Conservation (phyloP, 176 grass and related monocot genomes). For the Ensete ventricosum region DNA sequence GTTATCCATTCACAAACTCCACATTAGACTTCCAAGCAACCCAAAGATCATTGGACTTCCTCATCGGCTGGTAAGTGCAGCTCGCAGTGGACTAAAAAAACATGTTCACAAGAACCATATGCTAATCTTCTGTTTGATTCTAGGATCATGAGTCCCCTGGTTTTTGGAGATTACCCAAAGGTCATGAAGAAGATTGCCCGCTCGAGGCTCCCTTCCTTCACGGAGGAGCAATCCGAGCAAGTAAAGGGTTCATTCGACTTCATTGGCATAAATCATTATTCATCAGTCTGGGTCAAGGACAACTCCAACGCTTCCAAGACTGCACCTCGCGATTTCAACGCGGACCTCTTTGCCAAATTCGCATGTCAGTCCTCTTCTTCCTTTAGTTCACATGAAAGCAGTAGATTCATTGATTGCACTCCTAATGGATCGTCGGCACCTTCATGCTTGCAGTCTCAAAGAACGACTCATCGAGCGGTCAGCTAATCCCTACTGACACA, state of each 20-base stretch:
- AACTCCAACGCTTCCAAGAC: background rate
- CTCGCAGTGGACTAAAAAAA: too few relatives aligned
- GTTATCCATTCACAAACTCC: constrained; percentile 41
- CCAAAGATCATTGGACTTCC: constrained; percentile 8
- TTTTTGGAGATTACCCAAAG: constrained; percentile 69
- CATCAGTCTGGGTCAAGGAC: background rate
- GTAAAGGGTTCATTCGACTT: constrained; percentile 56
- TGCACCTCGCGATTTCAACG: background rate
- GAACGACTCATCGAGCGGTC: background rate
- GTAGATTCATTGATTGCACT: too few relatives aligned
- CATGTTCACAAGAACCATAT: background rate
- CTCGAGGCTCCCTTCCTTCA: constrained; percentile 56
- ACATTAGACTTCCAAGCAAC: constrained; percentile 17
- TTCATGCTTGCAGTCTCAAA: background rate
- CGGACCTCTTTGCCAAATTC: background rate
- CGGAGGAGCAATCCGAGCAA: constrained; percentile 31
- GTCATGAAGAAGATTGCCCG: constrained; percentile 49
- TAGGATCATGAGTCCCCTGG: constrained; percentile 64
- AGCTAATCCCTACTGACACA: constrained; percentile 22
- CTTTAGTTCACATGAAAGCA: too few relatives aligned
- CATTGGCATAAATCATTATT: constrained; percentile 45
- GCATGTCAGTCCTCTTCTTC: background rate
- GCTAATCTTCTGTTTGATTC: background rate
- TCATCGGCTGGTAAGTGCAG: constrained; percentile 1
- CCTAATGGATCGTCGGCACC: too few relatives aligned